Base-by-base conservation (phyloP, 768 basidiomycete genomes). In the Gloeopeniophorella convolvens region DNA sequence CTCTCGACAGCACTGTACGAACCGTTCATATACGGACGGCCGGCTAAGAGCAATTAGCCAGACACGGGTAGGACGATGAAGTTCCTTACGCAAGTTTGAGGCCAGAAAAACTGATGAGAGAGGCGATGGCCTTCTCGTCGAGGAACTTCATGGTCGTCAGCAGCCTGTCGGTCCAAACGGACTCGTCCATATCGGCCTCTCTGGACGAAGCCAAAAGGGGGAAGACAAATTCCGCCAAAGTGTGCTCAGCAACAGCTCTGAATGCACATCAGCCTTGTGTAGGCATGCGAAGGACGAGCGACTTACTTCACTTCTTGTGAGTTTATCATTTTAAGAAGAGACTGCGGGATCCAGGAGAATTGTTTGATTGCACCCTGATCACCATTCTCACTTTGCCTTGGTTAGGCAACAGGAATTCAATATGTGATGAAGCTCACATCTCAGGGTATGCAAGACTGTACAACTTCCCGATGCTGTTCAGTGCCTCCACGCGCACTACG, bases 271-370 rank as follows among this genome's bases (percentile, higher is more conserved):
- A n/a, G n/a, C n/a, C n/a, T n/a, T 16, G 12, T 12, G 16, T 56
- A 42, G 27, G 33, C n/a, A n/a, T 6, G 34, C 28, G 48, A 16
- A 18, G 18, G 2, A 24, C 42, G 8, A 9, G 11, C 28, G 31
- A 53, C 74, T 45, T 54, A 85, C 83, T 80, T 78, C 35, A 81
- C 72, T 59, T 89, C 86, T 0, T 65, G 31, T 12, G 74, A 63
- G n/a, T 70, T 66, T 8, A 74, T 70, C 53, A 77, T 74, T 34
- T 74, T 72, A 8, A 94, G 69, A 26, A 98, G 70, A 33, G 75
- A 70, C 23, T 83, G 74, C 0, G 96, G 93, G 54, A 99, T 97
- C 96, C 96, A 99, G 0, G 80, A 81, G 61, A 98, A 97, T 39
- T 94, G 88, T 13, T 70, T 60, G 26, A 84, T 74, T 2, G 91